Conservation (phyloP, 2,329 filamentous ascomycete species). For the Graphilbum ipis-grandicollis region DNA sequence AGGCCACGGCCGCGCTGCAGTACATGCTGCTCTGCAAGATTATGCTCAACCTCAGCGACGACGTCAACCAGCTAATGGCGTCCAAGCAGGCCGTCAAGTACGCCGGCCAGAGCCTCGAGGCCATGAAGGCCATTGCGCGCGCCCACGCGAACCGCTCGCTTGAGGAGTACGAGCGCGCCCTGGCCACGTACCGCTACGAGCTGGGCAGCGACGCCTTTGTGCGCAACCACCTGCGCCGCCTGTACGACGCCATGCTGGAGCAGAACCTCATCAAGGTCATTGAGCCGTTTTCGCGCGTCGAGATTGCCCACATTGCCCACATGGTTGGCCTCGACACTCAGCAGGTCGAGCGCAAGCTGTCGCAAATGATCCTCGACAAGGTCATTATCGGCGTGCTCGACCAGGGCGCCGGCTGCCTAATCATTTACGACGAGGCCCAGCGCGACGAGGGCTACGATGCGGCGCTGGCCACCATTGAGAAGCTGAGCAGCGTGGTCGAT, state of each 20-base stretch:
- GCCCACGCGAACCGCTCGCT: conserved; percentile 90
- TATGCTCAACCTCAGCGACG: conserved; percentile 94
- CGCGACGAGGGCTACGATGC: conserved; percentile 89
- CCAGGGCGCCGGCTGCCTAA: conserved; percentile 92
- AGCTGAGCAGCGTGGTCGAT: conserved; percentile 93
- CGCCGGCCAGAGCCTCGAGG: conserved; percentile 85
- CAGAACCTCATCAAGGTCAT: conserved; percentile 99
- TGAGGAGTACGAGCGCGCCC: conserved; percentile 89
- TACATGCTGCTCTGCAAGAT: conserved; percentile 99
- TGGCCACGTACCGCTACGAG: conserved; percentile 82
- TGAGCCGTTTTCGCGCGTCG: conserved; percentile 92
- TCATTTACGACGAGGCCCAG: conserved; percentile 90
- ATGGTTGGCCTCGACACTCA: conserved; percentile 93
- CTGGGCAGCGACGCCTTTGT: conserved; percentile 91
- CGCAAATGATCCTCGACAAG: conserved; percentile 99
- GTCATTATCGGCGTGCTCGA: conserved; percentile 95
- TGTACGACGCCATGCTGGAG: conserved; percentile 98
- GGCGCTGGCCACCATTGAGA: conserved; percentile 86
- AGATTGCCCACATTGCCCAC: conserved; percentile 91
- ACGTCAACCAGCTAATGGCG: conserved; percentile 85
- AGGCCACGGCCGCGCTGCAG: conserved; percentile 93
- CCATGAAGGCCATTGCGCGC: conserved; percentile 96
- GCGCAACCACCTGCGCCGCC: conserved; percentile 81
- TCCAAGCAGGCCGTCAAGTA: conserved; percentile 97
- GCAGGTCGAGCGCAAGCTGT: conserved; percentile 95